Evolutionary conservation across 345 rosid species (phyloP), one percentile per base, ranked within the genome.

Genomic region (Citrus maxima): DNA sequence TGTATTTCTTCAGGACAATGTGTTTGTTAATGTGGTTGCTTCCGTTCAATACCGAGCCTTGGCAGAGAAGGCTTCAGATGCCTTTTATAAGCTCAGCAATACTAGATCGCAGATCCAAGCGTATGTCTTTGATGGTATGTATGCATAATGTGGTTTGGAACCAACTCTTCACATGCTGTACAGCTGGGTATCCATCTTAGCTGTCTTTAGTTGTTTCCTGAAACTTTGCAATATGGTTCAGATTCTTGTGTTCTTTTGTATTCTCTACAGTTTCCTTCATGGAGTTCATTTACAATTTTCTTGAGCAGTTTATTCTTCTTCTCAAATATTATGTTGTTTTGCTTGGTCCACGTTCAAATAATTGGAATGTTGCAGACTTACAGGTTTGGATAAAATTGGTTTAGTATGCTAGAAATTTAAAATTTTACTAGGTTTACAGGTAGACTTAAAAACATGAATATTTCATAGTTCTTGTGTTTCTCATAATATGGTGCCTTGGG

Each of bases 11-110:
- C 84, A 85, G 86, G 88, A 85, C 58, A 85, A 85, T 68, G 88
- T 85, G 24, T 85, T 85, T 64, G 88, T 85, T 37, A 85, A 81
- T 32, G 88, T 83, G 78, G 88, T 85, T 78, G 88, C 88, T 22
- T 85, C 88, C 51, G 75, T 85, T 78, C 86, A 85, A 60, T 85
- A 83, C 61, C 84, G 88, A 27, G 88, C 86, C 14, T 69, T 83
- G 55, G 78, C 86, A 51, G 75, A 85, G 3, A 85, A 85, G 74
- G 88, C 88, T 12, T 27, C 73, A 14, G 86, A 85, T 75, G 88
- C 88, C 67, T 85, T 75, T 78, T 85, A 85, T 70, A 85, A 77
- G 88, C 88, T 85, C 71, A 83, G 77, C 68, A 85, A 85, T 67
- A 85, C 88, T 65, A 80, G 78, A 78, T 79, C 74, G 0, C 86